Base-by-base conservation (phyloP, 768 basidiomycete species). In the Artomyces pyxidatus region DNA sequence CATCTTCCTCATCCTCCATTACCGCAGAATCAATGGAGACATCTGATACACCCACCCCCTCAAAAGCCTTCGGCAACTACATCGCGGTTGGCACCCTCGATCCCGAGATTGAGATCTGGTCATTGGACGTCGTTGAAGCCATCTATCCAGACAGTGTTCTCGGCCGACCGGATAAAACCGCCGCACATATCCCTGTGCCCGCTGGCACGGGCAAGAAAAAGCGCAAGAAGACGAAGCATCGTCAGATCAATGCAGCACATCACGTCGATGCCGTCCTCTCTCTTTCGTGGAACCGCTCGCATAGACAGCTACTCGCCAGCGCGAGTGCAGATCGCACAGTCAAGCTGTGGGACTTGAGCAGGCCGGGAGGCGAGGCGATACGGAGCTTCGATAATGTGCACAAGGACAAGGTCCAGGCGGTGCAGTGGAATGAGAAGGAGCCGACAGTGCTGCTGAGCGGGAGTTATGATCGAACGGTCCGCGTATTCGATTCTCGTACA, bases 81-180 rank as follows among this genome's bases (percentile, higher is more conserved):
- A 84, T 99, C 57, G 96, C 96, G 2, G 93, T 99, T 16, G 96
- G 95, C 11, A 95, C 93, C 2, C 80, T 98, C 47, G 94, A 98
- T 56, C 95, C 96, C 21, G 91, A 95, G 62, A 97, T 99, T 54
- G 96, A 99, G 67, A 95, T 99, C 58, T 99, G 94, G 91, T 94
- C 92, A 14, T 74, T 97, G 45, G 94, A 98, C 64, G 75, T 86
- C 26, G 76, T 99, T 42, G 95, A 98, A 60, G 83, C 89, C 17
- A 84, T 98, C 73, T 98, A 95, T 64, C 96, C 96, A 0, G 81
- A 85, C 54, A 81, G 85, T 48, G 81, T 99, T 50, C 81, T 99
- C 28, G 96, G 96, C 22, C 81, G 92, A 37, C 89, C 89, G 1
- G 88, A 93, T 58, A 78, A 82, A 58, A 85, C 86, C 12, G 78